These are phyloP conservation scores for Erysimum pusillum DNA, from an alignment of 441 rosid genomes.

Conservation along the genomic window DNA sequence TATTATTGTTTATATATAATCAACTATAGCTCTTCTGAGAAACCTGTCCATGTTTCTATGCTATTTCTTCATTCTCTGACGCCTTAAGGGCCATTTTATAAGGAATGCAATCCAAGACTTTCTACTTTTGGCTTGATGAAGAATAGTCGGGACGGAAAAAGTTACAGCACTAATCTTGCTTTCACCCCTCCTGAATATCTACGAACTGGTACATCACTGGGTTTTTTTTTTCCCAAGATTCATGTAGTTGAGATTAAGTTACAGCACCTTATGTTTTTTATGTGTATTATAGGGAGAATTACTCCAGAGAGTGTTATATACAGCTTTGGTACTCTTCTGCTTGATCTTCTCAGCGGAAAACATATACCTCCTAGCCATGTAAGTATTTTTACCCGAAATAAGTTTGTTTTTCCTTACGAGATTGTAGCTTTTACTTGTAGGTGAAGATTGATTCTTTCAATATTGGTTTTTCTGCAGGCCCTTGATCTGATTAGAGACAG, in stretches of 20 bases:
- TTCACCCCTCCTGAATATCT: conserved; percentile 82
- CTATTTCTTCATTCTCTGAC: conserved; percentile 26
- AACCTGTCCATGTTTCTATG: conserved; percentile 4
- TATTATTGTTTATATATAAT: conserved; percentile 16
- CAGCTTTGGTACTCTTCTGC: conserved; percentile 91
- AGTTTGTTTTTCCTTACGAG: not conserved
- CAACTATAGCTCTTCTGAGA: not conserved
- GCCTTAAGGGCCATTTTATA: conserved; percentile 38
- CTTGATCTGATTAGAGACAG: conserved; percentile 89
- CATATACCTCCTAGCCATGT: conserved; percentile 98
- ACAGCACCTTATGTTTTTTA: conserved; percentile 9
- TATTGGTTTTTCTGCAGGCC: conserved; percentile 62
- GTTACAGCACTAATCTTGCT: conserved; percentile 75
- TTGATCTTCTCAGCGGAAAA: conserved; percentile 93
- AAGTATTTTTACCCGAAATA: conserved; percentile 41
- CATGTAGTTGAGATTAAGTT: conserved; percentile 31
- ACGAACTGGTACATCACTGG: conserved; percentile 58
- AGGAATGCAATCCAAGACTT: conserved; percentile 79
- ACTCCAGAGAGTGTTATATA: conserved; percentile 91
- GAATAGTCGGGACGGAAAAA: conserved; percentile 72
- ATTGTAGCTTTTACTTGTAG: conserved; percentile 5
- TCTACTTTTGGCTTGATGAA: conserved; percentile 78
- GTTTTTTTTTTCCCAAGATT: not conserved
- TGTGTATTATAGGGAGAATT: conserved; percentile 74
- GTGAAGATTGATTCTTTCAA: conserved; percentile 21